Base-by-base conservation (phyloP, 1,284 basidiomycete species). In the Thecaphora frezii region DNA sequence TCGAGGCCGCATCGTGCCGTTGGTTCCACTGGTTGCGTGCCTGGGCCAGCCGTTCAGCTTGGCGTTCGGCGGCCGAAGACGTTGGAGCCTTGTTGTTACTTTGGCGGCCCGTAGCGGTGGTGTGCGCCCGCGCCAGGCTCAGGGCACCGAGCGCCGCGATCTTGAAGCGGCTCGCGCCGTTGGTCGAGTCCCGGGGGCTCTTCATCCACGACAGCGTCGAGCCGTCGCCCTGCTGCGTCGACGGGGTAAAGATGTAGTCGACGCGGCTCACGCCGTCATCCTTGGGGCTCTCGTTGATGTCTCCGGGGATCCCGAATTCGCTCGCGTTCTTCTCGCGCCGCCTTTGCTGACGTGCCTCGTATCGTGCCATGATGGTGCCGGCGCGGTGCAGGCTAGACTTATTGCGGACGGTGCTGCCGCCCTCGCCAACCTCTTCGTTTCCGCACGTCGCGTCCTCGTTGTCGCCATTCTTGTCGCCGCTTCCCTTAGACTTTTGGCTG, bases 321-420 rank as follows among this genome's bases (percentile, higher is more conserved):
- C 58, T 61, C 40, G 49, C 48, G 37, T 58, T 47, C 26, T 46
- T 54, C 23, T 46, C 62, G 5, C 49, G 44, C 46, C 56, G 52
- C 4, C 52, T 48, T 22, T 58, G 55, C 43, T 48, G 38, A 9
- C 38, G 44, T 3, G 48, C 59, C 24, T 62, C 64, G 46, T 66
- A 66, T n/a, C 64, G 48, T 13, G 45, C 59, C 64, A 66, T 66
- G 53, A 66, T 66, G 25, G 48, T 50, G 46, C 55, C 53, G 24
- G 25, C 26, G 16, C 51, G 12, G 18, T 50, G 44, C 14, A n/a
- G 8, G n/a, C 38, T 9, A 7, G n/a, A n/a, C 18, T 24, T 14
- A 47, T 37, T 2, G 5, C 24, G 16, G 13, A 16, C 28, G 30
- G 5, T 22, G 37, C 41, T 51, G 0, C 41, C 52, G 19, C 54